Base-by-base conservation (phyloP, 345 rosid genomes). In the Eucalyptus caleyi region DNA sequence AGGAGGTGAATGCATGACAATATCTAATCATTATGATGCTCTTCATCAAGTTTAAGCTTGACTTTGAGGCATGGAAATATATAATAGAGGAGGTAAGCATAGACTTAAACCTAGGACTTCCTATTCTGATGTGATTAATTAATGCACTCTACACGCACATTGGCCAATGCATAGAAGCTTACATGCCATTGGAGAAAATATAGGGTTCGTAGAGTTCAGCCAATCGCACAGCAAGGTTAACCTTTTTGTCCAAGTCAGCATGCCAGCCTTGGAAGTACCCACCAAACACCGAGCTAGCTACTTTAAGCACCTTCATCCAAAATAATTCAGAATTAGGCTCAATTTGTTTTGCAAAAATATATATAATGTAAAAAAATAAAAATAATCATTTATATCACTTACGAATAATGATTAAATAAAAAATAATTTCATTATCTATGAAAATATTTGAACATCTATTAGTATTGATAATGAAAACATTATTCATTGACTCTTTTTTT, bases 171-270 rank as follows among this genome's bases (percentile, higher is more conserved):
- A 37, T 92, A 90, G 27, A 23, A 56, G 3, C 62, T 56, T 56
- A 56, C 95, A 92, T 44, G 83, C 93, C 95, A 11, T 45, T 53
- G 90, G 88, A 93, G 92, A 93, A 92, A 44, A 89, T 27, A 86
- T 91, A 92, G 13, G 93, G 93, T 85, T 83, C 87, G 88, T 93
- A 93, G 37, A 93, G 93, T 11, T 93, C 93, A 16, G 89, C 91
- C 80, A 93, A 37, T 82, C 89, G 65, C 88, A 92, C 86, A 9
- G 87, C 91, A 26, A 60, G 54, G 4, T 87, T 92, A 65, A 91
- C 87, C 91, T 91, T 93, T 34, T 90, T 87, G 86, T 88, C 88
- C 56, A 92, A 65, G 47, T 91, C 90, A 21, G 27, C 88, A 18
- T 88, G 91, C 49, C 42, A 15, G 69, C 89, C 91, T 51, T 90